A percentile compares a stretch with the other conserved stretches of the same genome.
Conservation (phyloP, 2,329 filamentous ascomycete genomes). For the Parasarocladium wereldwijsianum region DNA sequence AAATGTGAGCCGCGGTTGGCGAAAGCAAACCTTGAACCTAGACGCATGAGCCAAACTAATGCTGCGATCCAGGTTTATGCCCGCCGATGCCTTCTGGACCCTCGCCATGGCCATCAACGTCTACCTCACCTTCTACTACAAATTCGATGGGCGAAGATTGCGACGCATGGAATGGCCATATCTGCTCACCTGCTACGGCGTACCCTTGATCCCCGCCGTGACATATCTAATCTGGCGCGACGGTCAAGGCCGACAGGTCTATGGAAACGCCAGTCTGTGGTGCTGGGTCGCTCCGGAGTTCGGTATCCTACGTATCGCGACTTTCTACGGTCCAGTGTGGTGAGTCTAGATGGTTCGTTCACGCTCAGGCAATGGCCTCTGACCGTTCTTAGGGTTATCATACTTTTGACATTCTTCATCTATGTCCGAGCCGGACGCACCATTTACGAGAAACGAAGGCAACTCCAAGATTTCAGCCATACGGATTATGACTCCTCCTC, state of each 20-base stretch:
- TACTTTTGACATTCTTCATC: slow-evolving; percentile 46
- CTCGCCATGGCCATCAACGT: slow-evolving; percentile 70
- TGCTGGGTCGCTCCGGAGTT: slow-evolving; percentile 56
- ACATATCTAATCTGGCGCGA: slow-evolving; percentile 45
- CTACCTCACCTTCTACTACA: slow-evolving; percentile 60
- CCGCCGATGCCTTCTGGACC: slow-evolving; percentile 58
- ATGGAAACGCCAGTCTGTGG: slow-evolving; percentile 62
- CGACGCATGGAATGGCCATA: slow-evolving; percentile 54
- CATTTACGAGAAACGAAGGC: slow-evolving; percentile 52
- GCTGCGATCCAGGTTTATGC: slow-evolving; percentile 48
- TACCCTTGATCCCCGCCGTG: slow-evolving; percentile 51
- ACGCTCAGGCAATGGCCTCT: neutral
- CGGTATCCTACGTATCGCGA: slow-evolving; percentile 52
- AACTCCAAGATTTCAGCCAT: slow-evolving; percentile 40
- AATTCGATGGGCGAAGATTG: slow-evolving; percentile 47
- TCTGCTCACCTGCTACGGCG: slow-evolving; percentile 49
- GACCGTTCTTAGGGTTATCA: slow-evolving; percentile 34
- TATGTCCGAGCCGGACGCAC: slow-evolving; percentile 51
- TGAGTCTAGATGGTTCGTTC: slow-evolving; percentile 24
- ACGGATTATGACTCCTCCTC: slow-evolving; percentile 25
- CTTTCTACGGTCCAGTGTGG: slow-evolving; percentile 56
- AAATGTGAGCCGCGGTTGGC: slow-evolving; percentile 45
- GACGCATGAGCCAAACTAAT: slow-evolving; percentile 30
- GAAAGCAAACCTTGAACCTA: neutral
- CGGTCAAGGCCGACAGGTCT: slow-evolving; percentile 35